Evolutionary conservation across 2,329 filamentous ascomycete species (phyloP), one percentile per base, ranked within the genome.

Genomic region (Fusarium sp.): DNA sequence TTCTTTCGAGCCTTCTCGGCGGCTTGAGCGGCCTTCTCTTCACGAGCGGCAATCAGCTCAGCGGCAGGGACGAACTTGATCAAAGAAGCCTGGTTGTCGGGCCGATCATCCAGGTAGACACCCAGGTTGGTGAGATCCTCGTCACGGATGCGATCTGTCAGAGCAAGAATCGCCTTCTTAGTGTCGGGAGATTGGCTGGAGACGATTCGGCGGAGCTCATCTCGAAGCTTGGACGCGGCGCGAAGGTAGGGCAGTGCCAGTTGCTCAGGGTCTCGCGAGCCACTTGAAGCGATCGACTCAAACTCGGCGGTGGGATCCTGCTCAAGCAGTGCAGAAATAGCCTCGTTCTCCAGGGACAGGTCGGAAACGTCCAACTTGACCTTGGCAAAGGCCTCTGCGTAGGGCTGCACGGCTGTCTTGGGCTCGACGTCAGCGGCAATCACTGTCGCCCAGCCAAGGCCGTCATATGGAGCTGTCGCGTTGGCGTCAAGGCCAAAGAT

Each of bases 71-170:
- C 85, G 69, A 91, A 91, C 78, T 91, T 91, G 70, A 98, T 92
- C 35, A 98, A 88, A 1, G 95, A 94, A 0, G 90, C 92, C 80
- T 88, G 88, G 64, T 85, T 86, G 56, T 89, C 89, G n/a, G 85
- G 85, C 59, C 94, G 90, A 79, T 98, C 95, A 80, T 98, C 95
- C 1, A 98, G 91, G 79, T 97, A 97, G 67, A 98, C 93, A 40
- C 93, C 94, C 0, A 97, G 85, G 67, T 95, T 91, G 78, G 94
- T 95, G 13, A 98, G 90, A 66, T 95, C 91, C 11, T 91, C 88
- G 81, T 98, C 94, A 62, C 95, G 93, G 50, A 98, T 90, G 20
- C 89, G 88, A 80, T 97, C 96, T 74, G 93, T 97, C 56, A 97
- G 88, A 0, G 87, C 83, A 2, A 98, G 90, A 40, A 97, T 91